A percentile compares a stretch with the other conserved stretches of the same genome.
Conservation (phyloP, 306 rosid species). For the Quercus aquifolioides region DNA sequence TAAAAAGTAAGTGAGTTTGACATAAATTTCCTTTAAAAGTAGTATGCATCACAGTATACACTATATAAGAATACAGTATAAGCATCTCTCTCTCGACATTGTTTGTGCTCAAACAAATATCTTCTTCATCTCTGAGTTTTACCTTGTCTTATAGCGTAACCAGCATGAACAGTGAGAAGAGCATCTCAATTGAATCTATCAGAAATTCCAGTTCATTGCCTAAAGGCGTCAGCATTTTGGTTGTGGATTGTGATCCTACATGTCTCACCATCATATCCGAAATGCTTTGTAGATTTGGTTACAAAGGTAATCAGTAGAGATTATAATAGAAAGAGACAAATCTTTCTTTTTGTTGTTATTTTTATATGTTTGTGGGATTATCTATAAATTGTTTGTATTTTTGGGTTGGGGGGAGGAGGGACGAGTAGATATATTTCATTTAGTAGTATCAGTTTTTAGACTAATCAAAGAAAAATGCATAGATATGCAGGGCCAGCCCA, state of each 20-base stretch:
- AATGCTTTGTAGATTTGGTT: constrained; percentile 34
- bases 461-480: no score
- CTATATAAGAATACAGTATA: neutral
- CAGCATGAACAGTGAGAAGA: constrained; percentile 3
- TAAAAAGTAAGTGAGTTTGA: no score
- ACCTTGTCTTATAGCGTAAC: neutral
- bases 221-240: constrained; percentile 31
- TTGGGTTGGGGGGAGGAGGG: no score
- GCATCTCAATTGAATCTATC: neutral
- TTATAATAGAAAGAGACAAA: neutral
- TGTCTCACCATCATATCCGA: constrained; percentile 23
- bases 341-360: neutral
- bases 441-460: neutral
- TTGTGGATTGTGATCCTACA: constrained; percentile 35
- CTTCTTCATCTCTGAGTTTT: neutral
- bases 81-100: neutral
- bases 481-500: no score
- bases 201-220: neutral
- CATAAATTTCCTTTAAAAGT: no score
- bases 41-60: neutral
- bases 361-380: constrained; percentile 4
- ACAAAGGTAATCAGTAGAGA: constrained; percentile 40
- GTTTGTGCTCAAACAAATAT: neutral
- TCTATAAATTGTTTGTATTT: neutral
- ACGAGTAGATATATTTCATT: no score